Evolutionary conservation across 2,329 filamentous ascomycete species (phyloP).

Genomic region (Myotisia sp.): DNA sequence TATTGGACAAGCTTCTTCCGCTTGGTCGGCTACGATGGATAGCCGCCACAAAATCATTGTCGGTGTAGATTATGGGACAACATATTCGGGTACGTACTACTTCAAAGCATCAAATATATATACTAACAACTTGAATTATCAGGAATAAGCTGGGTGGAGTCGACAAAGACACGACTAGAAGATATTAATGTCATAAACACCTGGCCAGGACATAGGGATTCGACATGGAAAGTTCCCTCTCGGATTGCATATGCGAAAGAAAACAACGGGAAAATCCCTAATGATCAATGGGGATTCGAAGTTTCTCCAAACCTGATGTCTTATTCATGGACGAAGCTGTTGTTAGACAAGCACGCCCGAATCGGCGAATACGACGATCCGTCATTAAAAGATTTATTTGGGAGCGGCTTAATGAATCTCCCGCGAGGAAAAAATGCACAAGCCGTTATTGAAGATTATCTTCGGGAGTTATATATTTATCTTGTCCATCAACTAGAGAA

Average conservation of each 20-base stretch:
- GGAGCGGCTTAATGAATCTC: slow-evolving; percentile 2
- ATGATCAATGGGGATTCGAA: slow-evolving; percentile 17
- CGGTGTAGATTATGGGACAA: slow-evolving; percentile 15
- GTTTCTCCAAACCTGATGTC: slow-evolving; percentile 14
- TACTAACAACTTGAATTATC: slow-evolving; percentile 1
- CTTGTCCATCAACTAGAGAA: slow-evolving; percentile 12
- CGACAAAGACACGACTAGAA: slow-evolving; percentile 10
- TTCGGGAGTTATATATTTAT: slow-evolving; percentile 14
- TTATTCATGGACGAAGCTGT: slow-evolving; percentile 21
- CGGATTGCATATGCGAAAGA: slow-evolving; percentile 17
- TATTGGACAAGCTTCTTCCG: too few relatives aligned
- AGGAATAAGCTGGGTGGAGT: slow-evolving; percentile 13
- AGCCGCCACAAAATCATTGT: slow-evolving; percentile 12
- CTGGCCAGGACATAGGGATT: slow-evolving; percentile 15
- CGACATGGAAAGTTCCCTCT: slow-evolving; percentile 16
- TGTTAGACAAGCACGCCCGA: slow-evolving; percentile 15
- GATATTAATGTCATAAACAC: slow-evolving; percentile 14
- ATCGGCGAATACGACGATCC: slow-evolving; percentile 14
- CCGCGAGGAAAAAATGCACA: slow-evolving; percentile 12
- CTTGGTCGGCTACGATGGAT: too few relatives aligned
- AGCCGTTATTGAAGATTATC: slow-evolving; percentile 16
- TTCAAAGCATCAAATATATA: not conserved
- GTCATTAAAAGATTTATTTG: slow-evolving; percentile 4
- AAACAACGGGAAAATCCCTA: slow-evolving; percentile 7
- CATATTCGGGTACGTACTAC: slow-evolving; percentile 10